Conservation (phyloP, 495 filamentous ascomycete genomes). For the Annulohypoxylon maeteangense region DNA sequence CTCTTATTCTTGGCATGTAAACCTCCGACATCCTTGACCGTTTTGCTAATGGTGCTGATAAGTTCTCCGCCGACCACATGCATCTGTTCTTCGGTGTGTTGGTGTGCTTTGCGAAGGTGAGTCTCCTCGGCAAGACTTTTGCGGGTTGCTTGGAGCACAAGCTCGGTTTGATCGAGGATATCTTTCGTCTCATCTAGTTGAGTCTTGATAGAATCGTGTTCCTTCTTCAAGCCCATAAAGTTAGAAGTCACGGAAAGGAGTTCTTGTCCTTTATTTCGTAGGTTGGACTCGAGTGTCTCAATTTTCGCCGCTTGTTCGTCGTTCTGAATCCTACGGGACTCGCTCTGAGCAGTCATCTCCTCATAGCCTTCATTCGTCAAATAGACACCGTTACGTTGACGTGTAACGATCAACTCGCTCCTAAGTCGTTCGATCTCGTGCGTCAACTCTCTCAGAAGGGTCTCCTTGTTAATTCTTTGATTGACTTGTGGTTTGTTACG, state of each 20-base stretch:
- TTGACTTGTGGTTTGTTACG: conserved; percentile 97
- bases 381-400: conserved; percentile 95
- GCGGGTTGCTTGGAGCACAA: conserved; percentile 77
- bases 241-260: conserved; percentile 84
- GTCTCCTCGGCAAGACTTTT: conserved; percentile 84
- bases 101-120: conserved; percentile 80
- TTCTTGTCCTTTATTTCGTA: conserved; percentile 91
- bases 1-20: conserved; percentile 85
- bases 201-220: conserved; percentile 78
- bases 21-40: conserved; percentile 80
- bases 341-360: conserved; percentile 87
- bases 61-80: conserved; percentile 76
- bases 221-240: conserved; percentile 85
- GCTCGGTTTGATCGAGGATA: conserved; percentile 86
- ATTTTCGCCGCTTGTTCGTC: conserved; percentile 94
- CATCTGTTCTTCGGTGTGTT: conserved; percentile 83
- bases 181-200: conserved; percentile 81
- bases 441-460: conserved; percentile 87
- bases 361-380: conserved; percentile 85
- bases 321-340: conserved; percentile 89
- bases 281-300: conserved; percentile 87
- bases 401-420: conserved; percentile 89
- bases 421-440: conserved; percentile 94
- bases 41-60: conserved; percentile 75
- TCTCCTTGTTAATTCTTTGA: conserved; percentile 89